Evolutionary conservation across 2,329 filamentous ascomycete species (phyloP).

Genomic region (Penicillium hesseltinei): DNA sequence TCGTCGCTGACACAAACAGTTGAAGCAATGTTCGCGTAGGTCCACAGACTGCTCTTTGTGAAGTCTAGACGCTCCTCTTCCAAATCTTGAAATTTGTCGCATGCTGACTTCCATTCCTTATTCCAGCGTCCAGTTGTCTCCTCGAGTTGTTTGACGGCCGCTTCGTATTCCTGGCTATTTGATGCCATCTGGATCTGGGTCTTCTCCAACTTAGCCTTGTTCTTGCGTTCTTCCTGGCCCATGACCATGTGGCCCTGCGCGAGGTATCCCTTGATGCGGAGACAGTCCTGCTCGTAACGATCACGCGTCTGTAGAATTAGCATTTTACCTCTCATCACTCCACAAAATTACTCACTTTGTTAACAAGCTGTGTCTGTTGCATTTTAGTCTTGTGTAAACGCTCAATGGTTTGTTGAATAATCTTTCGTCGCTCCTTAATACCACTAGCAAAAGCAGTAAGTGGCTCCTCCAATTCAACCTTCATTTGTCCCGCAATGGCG

Average conservation of each 20-base stretch:
- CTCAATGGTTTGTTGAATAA: conserved; percentile 90
- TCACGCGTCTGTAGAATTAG: conserved; percentile 67
- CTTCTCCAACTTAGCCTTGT: conserved; percentile 98
- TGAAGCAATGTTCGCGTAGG: conserved; percentile 93
- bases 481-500: conserved; percentile 89
- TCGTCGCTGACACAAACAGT: conserved; percentile 98
- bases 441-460: conserved; percentile 86
- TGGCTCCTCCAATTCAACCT: conserved; percentile 90
- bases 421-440: conserved; percentile 95
- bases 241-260: conserved; percentile 99
- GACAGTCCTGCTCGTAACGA: conserved; percentile 93
- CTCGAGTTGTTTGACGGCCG: conserved; percentile 86
- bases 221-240: conserved; percentile 98
- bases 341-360: conserved; percentile 64
- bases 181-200: conserved; percentile 92
- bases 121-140: conserved; percentile 97
- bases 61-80: conserved; percentile 97
- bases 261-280: conserved; percentile 97
- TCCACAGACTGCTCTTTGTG: conserved; percentile 96
- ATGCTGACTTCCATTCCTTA: conserved; percentile 94
- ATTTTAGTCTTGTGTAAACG: conserved; percentile 91
- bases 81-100: conserved; percentile 97
- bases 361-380: conserved; percentile 84
- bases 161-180: conserved; percentile 90
- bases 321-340: neutral